Evolutionary conservation across 176 grass and related monocot species (phyloP).

Genomic region (Musa acuminata): DNA sequence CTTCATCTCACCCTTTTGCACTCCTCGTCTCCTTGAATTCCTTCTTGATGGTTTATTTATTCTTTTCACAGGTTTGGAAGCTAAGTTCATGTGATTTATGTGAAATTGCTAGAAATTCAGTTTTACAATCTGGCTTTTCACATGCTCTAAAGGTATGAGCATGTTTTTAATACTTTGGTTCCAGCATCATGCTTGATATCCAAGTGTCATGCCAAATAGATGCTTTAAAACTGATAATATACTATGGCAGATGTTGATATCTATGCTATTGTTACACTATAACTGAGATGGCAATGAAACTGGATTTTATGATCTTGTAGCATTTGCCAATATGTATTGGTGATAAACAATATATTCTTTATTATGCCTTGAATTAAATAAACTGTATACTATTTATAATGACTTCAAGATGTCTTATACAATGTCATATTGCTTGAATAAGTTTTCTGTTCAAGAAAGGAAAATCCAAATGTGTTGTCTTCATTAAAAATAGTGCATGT

Average conservation of each 20-base stretch:
- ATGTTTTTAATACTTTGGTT: too few relatives aligned
- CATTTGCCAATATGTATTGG: neutral
- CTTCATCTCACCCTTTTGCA: too few relatives aligned
- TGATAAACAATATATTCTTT: too few relatives aligned
- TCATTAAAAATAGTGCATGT: neutral
- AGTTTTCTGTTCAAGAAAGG: too few relatives aligned
- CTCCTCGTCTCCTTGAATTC: too few relatives aligned
- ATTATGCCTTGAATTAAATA: too few relatives aligned
- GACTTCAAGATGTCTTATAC: too few relatives aligned
- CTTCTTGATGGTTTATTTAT: too few relatives aligned
- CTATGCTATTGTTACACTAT: neutral
- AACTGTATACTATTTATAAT: too few relatives aligned
- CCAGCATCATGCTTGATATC: neutral
- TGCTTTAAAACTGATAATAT: neutral
- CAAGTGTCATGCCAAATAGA: neutral
- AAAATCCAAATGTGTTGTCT: neutral
- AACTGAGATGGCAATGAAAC: neutral
- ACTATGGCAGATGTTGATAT: neutral
- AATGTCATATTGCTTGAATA: too few relatives aligned
- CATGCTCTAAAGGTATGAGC: conserved; percentile 68
- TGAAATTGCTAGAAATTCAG: conserved; percentile 63
- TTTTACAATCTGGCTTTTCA: conserved; percentile 83
- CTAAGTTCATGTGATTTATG: conserved; percentile 55
- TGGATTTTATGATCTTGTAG: neutral
- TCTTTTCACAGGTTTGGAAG: conserved; percentile 71